Conservation (phyloP, 352 stramenopile species). For the Peronospora destructor region DNA sequence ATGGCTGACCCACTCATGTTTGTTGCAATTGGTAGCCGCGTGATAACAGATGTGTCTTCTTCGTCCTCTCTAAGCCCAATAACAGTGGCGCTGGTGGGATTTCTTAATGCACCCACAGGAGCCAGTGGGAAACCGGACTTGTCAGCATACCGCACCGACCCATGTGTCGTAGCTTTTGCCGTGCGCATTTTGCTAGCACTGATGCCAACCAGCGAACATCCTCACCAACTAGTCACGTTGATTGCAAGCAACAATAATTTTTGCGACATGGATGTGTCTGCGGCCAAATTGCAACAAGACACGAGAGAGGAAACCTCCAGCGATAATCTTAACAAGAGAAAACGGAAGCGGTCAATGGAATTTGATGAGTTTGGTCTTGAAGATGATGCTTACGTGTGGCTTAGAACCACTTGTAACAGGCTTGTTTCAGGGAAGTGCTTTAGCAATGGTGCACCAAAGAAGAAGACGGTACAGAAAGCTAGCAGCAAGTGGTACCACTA, state of each 20-base stretch:
- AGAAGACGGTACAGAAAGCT: conserved; percentile 15
- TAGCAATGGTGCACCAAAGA: conserved; percentile 5
- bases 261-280: conserved; percentile 2
- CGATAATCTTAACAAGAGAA: conserved; percentile 14
- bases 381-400: conserved; percentile 34
- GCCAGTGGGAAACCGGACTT: conserved; percentile 7
- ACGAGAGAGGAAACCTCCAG: conserved; percentile 5
- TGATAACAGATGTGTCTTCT: conserved; percentile 7
- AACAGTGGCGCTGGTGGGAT: conserved; percentile 43
- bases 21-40: conserved; percentile 24
- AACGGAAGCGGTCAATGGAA: conserved; percentile 17
- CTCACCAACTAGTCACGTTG: conserved; percentile 34
- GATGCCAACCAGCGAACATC: conserved; percentile 25
- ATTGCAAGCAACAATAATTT: conserved; percentile 30
- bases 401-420: conserved; percentile 29
- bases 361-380: conserved; percentile 2
- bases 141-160: conserved; percentile 21
- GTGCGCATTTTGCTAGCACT: conserved; percentile 39
- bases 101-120: conserved; percentile 25
- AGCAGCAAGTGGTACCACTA: conserved; percentile 24
- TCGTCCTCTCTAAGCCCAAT: conserved; percentile 36
- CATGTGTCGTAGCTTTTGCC: conserved; percentile 30
- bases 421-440: conserved; percentile 12
- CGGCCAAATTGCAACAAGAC: conserved; percentile 2
- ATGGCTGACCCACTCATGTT: conserved; percentile 46